Evolutionary conservation across 345 rosid genomes (phyloP), one percentile per base, ranked within the genome.

Genomic region (Brassica juncea): DNA sequence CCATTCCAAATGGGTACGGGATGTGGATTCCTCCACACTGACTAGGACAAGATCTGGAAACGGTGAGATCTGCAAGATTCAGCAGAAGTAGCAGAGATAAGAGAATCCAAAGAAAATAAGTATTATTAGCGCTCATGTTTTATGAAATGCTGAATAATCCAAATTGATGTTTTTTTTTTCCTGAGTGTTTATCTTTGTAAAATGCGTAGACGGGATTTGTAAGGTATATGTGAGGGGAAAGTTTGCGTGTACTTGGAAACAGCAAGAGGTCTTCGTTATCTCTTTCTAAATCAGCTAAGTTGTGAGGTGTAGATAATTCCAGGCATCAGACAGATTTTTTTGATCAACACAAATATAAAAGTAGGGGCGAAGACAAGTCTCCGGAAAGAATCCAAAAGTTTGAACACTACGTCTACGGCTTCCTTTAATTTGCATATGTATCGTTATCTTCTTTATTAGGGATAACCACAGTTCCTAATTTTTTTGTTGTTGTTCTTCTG

Each of bases 1-100:
- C 52, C 1, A 64, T 66, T 15, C 90, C 87, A 65, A 87, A 87
- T 3, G 88, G 90, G 68, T 44, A 78, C 0, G 85, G 88, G 25
- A 87, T 79, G 32, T 37, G 9, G 14, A 85, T 55, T 39, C 73
- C 62, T 21, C 90, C 88, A 34, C 90, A 87, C 4, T 3, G 1
- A 0, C 1, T 59, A 1, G 6, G 61, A 80, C 88, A 85, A 10
- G 19, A 19, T 19, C 19, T 19, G 19, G 19, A 19, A 19, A 19
- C 19, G 19, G 19, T 19, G 19, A 19, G 19, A 19, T 19, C 19
- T 19, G 19, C 64, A 55, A 66, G 10, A 5, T n/a, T 68, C 6
- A 27, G 8, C 21, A 68, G 21, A 31, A 64, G 14, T 8, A 8
- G 28, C 30, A 23, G 32, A 28, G 64, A 1, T 2, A 59, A 28